Percentiles rank a stretch among this genome's conserved stretches.
Conservation (phyloP, 2,329 filamentous ascomycete genomes). For the Stachybotrys echinatus region DNA sequence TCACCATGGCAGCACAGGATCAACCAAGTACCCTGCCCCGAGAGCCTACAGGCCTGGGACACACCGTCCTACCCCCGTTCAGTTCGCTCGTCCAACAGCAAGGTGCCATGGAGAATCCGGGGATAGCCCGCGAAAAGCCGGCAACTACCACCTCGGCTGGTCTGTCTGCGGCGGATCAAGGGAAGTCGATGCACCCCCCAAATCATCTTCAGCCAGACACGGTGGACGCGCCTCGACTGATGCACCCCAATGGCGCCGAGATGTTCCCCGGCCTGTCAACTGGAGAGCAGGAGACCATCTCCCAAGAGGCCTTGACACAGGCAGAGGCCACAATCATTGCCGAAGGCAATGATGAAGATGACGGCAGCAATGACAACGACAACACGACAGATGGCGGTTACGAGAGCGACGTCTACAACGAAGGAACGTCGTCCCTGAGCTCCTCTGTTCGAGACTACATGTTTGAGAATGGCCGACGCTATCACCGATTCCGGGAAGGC, state of each 20-base stretch:
- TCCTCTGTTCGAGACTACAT: constrained; percentile 44
- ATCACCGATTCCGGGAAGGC: constrained; percentile 50
- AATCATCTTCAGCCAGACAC: neutral
- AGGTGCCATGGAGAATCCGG: neutral
- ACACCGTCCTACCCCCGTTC: too few species aligned
- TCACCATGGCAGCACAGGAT: neutral
- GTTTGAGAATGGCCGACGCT: constrained; percentile 53
- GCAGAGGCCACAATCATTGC: constrained; percentile 30
- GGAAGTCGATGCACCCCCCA: neutral
- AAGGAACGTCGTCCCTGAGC: constrained; percentile 30
- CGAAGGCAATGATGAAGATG: constrained; percentile 21
- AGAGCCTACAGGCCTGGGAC: neutral
- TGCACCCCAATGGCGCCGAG: constrained; percentile 29
- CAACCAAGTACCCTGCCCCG: neutral
- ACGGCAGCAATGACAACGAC: constrained; percentile 10
- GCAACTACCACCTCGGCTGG: neutral
- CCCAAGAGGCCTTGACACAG: constrained; percentile 27
- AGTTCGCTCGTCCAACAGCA: too few species aligned
- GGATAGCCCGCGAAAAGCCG: neutral
- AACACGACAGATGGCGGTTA: constrained; percentile 28
- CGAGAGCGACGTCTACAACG: constrained; percentile 28
- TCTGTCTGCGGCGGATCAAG: neutral
- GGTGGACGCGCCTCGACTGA: constrained; percentile 18
- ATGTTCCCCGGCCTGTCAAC: constrained; percentile 31
- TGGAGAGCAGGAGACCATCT: constrained; percentile 27